phyloP scores from a whole-genome alignment of 495 filamentous ascomycete species.

The Immersiella caudata region DNA sequence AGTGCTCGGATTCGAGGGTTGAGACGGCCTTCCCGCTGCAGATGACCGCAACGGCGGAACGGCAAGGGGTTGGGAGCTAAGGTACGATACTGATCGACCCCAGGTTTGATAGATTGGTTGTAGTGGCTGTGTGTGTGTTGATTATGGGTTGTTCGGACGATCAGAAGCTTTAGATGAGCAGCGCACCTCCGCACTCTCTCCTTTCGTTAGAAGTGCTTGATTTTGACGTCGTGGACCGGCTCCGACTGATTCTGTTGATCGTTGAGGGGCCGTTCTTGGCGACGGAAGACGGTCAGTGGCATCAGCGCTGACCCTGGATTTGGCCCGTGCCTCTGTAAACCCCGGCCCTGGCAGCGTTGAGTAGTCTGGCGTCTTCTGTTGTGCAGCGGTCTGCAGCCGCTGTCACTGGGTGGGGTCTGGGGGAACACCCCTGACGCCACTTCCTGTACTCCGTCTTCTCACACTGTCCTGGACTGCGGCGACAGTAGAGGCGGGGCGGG shows the following conservation, averaged over 20 bases:
- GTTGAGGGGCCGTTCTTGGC: constrained; percentile 15
- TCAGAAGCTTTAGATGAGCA: not conserved
- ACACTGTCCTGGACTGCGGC: constrained; percentile 13
- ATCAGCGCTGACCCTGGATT: constrained; percentile 9
- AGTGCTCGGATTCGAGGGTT: not conserved
- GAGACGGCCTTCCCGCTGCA: constrained; percentile 2
- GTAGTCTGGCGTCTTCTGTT: constrained; percentile 13
- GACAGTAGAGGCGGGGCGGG: not conserved
- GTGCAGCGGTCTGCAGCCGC: constrained; percentile 20
- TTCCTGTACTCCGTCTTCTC: not conserved
- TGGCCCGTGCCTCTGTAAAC: constrained; percentile 14
- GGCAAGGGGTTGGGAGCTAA: not conserved
- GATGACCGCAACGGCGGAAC: constrained; percentile 3
- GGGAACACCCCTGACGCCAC: constrained; percentile 16
- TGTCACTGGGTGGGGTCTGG: constrained; percentile 19
- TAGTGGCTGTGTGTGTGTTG: constrained; percentile 8
- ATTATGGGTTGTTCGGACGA: constrained; percentile 8
- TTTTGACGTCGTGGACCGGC: constrained; percentile 10
- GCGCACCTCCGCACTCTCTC: constrained; percentile 2
- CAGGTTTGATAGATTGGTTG: constrained; percentile 21
- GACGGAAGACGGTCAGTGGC: not conserved
- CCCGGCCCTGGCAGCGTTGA: constrained; percentile 5
- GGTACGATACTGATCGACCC: constrained; percentile 15
- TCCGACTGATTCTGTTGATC: constrained; percentile 17
- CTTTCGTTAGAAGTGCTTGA: not conserved